Conservation (phyloP, 1,284 basidiomycete genomes). For the Mycosarcoma maydis region DNA sequence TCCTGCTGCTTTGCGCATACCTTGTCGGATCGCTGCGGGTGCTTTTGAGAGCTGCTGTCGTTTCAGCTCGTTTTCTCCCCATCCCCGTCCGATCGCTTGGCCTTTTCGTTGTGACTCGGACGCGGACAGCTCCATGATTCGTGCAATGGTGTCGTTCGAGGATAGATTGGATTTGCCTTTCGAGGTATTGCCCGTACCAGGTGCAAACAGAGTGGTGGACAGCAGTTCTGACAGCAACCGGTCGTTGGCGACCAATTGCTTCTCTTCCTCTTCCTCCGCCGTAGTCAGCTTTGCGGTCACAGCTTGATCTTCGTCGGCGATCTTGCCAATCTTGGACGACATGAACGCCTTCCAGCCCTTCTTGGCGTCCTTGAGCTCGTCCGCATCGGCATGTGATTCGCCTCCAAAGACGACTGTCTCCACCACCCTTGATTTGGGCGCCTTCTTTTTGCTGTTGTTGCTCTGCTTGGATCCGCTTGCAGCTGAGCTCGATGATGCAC, state of each 20-base stretch:
- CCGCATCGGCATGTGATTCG: conserved; percentile 18
- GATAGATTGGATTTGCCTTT: conserved; percentile 52
- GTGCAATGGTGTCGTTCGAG: conserved; percentile 59
- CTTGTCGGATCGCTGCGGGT: conserved; percentile 56
- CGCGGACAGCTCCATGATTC: conserved; percentile 57
- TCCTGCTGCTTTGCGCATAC: conserved; percentile 54
- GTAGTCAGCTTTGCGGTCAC: conserved; percentile 12
- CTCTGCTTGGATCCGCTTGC: conserved; percentile 3
- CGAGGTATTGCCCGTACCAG: conserved; percentile 42
- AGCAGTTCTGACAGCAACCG: conserved; percentile 59
- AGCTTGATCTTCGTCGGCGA: conserved; percentile 21
- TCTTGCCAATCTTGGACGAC: conserved; percentile 52
- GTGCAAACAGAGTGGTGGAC: conserved; percentile 64
- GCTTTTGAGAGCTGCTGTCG: conserved; percentile 54
- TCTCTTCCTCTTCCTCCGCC: conserved; percentile 53
- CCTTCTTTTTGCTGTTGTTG: conserved; percentile 12
- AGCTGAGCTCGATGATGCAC: background rate
- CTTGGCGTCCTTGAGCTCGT: conserved; percentile 31
- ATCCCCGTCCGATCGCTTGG: conserved; percentile 50
- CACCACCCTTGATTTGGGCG: conserved; percentile 18
- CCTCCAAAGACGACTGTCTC: conserved; percentile 45
- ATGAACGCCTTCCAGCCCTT: conserved; percentile 52
- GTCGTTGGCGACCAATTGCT: conserved; percentile 60
- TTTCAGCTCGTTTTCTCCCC: conserved; percentile 56
- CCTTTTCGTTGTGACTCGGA: conserved; percentile 44